Base-by-base conservation (phyloP, 176 grass and related monocot genomes). In the Tillandsia fasciculata region DNA sequence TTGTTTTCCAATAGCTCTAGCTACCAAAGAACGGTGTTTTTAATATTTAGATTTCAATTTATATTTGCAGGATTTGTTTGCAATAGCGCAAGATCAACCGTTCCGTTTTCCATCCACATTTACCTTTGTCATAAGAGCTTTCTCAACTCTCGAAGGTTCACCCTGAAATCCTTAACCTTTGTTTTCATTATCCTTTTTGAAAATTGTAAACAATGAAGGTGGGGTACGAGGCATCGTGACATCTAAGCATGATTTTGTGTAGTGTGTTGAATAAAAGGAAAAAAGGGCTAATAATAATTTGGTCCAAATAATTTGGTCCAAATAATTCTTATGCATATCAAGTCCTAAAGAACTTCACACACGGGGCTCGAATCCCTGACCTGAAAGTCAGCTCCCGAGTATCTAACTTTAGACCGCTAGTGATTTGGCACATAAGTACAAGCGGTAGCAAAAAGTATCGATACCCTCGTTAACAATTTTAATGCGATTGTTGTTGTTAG, bases 51-150 rank as follows among this genome's bases (percentile, higher is more conserved):
- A 29, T 64, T 22, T 26, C 18, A 10, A 78, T 54, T 54, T 51
- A 14, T 28, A 49, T 77, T 84, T 88, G 1, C 61, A 96, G 93
- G 93, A 96, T 70, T 90, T 96, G 69, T 96, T 96, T 90, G 88
- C 93, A 9, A 89, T 96, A 87, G 88, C 88, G 20, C 84, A 86
- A 74, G 93, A 96, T 89, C 93, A 96, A 58, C 93, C 93, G 69
- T 96, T 96, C 68, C 88, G 93, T 11, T 96, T 96, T 72, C 93
- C 93, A 52, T 96, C 93, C 52, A 96, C 86, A 58, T 92, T 96
- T 89, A 92, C 93, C 12, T 96, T 96, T 8, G 89, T 96, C 64
- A 75, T 96, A 74, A 84, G 93, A 53, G 93, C 93, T 81, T 96
- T 96, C 65, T 83, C 84, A 69, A 96, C 93, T 68, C 93, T 96